Base-by-base conservation (phyloP, 2,329 filamentous ascomycete genomes). In the Phialophora macrospora region DNA sequence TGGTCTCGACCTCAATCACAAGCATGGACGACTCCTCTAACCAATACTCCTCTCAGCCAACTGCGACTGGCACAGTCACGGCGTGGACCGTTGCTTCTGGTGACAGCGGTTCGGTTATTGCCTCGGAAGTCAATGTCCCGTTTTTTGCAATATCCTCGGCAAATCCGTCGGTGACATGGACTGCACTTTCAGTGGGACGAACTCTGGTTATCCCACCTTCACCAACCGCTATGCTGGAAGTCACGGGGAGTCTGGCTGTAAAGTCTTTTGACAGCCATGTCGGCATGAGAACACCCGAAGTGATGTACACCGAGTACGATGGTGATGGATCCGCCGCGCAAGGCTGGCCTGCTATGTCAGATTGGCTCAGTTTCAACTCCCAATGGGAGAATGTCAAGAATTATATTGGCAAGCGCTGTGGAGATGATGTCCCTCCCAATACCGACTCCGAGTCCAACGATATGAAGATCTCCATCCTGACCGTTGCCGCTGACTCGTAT, bases 241-340 rank as follows among this genome's bases (percentile, higher is more conserved):
- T 64, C 2, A 55, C 34, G 14, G 63, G 57, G 3, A 17, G 22
- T 20, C 52, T 65, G 9, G 66, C 66, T 20, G 48, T 57, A 3
- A 48, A 38, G 14, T 44, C 48, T 24, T 5, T 68, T 24, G 34
- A 68, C 51, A 28, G 26, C 5, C 22, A n/a, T 20, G 51, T 48
- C 8, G 63, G 66, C 24, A 38, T 7, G n/a, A 26, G 41, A 22
- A 38, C n/a, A 8, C 59, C 56, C 30, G 30, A 70, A 65, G 74
- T 76, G 64, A 30, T 17, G 0, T 78, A 78, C 66, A 73, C 22
- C 22, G 58, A 60, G 55, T 72, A 70, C 64, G 20, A 44, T 4
- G 71, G 72, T 38, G 68, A 72, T 52, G 72, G 72, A 12, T 70
- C 68, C 9, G 17, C 57, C 12, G 61, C 26, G 3, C 46, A 38